Conservation (phyloP, 1,284 basidiomycete species). For the Cutaneotrichosporon sp. region DNA sequence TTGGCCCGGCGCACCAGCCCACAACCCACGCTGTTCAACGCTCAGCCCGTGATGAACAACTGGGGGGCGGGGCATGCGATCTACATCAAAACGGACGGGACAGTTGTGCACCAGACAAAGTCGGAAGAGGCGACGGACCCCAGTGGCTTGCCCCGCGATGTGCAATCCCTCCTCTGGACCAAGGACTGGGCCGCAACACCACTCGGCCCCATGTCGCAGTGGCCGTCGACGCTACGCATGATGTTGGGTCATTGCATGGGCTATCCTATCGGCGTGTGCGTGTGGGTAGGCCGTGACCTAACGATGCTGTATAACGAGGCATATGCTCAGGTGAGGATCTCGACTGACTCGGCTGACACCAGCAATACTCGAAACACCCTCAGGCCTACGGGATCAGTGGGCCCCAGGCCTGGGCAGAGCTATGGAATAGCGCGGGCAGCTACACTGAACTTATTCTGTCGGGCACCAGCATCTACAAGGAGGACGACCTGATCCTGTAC, state of each 20-base stretch:
- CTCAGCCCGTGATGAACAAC: too few relatives aligned
- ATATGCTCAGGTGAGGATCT: constrained; percentile 31
- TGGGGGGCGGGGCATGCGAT: too few relatives aligned
- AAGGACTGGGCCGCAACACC: constrained; percentile 47
- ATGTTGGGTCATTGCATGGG: constrained; percentile 31
- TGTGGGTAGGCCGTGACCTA: constrained; percentile 37
- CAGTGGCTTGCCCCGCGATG: too few relatives aligned
- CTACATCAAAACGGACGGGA: too few relatives aligned
- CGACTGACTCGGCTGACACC: constrained; percentile 10
- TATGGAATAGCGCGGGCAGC: constrained; percentile 9
- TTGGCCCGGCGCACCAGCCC: too few relatives aligned
- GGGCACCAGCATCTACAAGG: background rate
- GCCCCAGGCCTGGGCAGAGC: constrained; percentile 35
- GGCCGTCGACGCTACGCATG: constrained; percentile 35
- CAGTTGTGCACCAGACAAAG: too few relatives aligned
- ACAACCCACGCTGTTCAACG: too few relatives aligned
- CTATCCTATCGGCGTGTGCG: constrained; percentile 33
- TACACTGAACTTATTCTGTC: background rate
- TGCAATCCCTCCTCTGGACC: constrained; percentile 27
- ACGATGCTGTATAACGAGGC: constrained; percentile 48
- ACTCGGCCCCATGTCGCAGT: constrained; percentile 37
- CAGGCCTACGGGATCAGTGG: background rate
- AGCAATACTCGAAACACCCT: too few relatives aligned
- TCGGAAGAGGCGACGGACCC: too few relatives aligned
- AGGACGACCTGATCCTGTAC: background rate